phyloP scores from a whole-genome alignment of 2,329 filamentous ascomycete genomes.

The Penicillium olsonii region DNA sequence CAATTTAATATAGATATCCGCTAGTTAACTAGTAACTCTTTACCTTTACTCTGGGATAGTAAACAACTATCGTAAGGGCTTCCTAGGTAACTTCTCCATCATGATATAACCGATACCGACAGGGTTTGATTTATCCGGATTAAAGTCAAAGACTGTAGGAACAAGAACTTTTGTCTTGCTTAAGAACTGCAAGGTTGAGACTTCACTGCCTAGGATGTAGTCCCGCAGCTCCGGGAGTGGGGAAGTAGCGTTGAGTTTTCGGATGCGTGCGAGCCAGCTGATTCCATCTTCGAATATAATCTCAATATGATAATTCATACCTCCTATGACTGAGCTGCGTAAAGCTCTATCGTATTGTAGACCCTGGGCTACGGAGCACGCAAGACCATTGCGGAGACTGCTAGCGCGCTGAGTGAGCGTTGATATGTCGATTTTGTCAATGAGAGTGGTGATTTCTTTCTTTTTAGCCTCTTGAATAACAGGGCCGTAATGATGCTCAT shows the following conservation, averaged over 20 bases:
- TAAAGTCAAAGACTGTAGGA: constrained; percentile 43
- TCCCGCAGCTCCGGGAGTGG: constrained; percentile 33
- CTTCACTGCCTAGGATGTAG: constrained; percentile 43
- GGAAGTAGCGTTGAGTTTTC: constrained; percentile 44
- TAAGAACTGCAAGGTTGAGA: constrained; percentile 46
- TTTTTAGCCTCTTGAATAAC: constrained; percentile 37
- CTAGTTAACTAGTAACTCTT: constrained; percentile 42
- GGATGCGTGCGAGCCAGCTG: constrained; percentile 47
- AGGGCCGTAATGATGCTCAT: constrained; percentile 38
- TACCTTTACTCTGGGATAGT: constrained; percentile 35
- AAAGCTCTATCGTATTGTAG: constrained; percentile 40
- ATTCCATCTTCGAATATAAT: constrained; percentile 47
- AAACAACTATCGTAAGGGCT: constrained; percentile 39
- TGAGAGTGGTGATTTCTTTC: constrained; percentile 36
- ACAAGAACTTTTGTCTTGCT: constrained; percentile 38
- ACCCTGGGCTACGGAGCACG: constrained; percentile 36
- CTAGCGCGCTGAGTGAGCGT: constrained; percentile 42
- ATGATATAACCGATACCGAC: constrained; percentile 47
- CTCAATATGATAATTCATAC: constrained; percentile 50
- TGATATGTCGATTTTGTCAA: constrained; percentile 38
- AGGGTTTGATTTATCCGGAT: constrained; percentile 34
- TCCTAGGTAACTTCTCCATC: constrained; percentile 46
- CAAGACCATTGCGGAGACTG: constrained; percentile 36
- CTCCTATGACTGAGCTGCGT: constrained; percentile 45
- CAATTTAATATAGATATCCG: constrained; percentile 44